A percentile compares a stretch with the other conserved stretches of the same genome.
Conservation (phyloP, 2,329 filamentous ascomycete species). For the Claviceps sp. region DNA sequence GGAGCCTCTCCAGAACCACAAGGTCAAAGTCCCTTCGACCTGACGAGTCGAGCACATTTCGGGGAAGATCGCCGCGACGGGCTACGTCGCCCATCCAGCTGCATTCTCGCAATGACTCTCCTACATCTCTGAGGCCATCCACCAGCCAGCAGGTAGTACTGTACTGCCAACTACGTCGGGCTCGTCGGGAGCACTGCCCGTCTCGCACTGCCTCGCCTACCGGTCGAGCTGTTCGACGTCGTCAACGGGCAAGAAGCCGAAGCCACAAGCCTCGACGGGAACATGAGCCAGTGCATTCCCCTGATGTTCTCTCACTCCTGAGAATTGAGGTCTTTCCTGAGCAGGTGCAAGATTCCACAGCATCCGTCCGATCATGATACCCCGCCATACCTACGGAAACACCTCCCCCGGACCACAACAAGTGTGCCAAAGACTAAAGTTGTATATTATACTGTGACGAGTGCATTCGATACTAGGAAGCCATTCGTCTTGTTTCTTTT, state of each 20-base stretch:
- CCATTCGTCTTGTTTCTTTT: not conserved
- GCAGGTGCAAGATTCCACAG: slow-evolving; percentile 3
- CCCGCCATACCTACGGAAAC: not conserved
- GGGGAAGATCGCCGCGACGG: slow-evolving; percentile 27
- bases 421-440: not conserved
- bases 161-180: slow-evolving; percentile 25
- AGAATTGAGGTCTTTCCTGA: slow-evolving; percentile 21
- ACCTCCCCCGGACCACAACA: not conserved
- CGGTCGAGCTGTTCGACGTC: slow-evolving; percentile 20
- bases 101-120: slow-evolving; percentile 21
- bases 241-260: slow-evolving; percentile 25
- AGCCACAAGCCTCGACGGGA: slow-evolving; percentile 22
- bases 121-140: slow-evolving; percentile 22
- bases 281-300: slow-evolving; percentile 15
- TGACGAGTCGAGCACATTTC: slow-evolving; percentile 29
- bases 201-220: slow-evolving; percentile 24
- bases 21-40: slow-evolving; percentile 18
- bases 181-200: slow-evolving; percentile 31
- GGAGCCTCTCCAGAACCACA: slow-evolving; percentile 22
- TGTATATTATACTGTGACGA: not conserved
- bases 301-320: slow-evolving; percentile 19
- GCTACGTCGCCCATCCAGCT: slow-evolving; percentile 23
- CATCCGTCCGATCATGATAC: not conserved
- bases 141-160: slow-evolving; percentile 28
- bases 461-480: not conserved